Base-by-base conservation (phyloP, 2,329 filamentous ascomycete genomes). In the Penicillium sp. region DNA sequence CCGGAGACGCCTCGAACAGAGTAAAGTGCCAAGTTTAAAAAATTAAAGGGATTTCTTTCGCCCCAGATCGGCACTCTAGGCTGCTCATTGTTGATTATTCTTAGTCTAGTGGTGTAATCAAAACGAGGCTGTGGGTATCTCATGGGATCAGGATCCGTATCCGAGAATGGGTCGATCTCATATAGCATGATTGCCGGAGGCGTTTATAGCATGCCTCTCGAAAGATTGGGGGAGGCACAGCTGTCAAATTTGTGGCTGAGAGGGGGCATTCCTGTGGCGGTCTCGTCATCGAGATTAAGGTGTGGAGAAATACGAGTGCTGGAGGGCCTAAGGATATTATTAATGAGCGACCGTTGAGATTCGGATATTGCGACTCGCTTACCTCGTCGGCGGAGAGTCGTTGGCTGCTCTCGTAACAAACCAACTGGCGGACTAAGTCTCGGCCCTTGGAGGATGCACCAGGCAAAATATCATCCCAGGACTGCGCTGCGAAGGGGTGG, bases 381-480 rank as follows among this genome's bases (percentile, higher is more conserved):
- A 84, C 89, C 79, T 89, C 73, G 53, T 79, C 77, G 47, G 93
- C 91, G 14, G 84, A 88, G 61, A 89, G 76, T 62, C 95, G 84
- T 39, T 79, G 73, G 13, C 82, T 77, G 69, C 83, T 89, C 70
- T 96, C 87, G 75, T 89, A 99, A 46, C 80, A 80, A 13, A 99
- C 82, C 60, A 96, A 73, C 5, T 77, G 79, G 39, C 79, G 80
- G 10, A 96, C 85, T 33, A 97, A 75, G 60, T 89, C 83, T 57
- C 84, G 81, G 27, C 86, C 88, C 14, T 77, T 76, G 0, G 79
- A 73, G 27, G 85, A 82, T 0, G 86, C 82, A 5, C 79, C 80
- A 0, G 85, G 85, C 43, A 98, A 75, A 19, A 97, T 79, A 1
- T 84, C 82, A 1, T 85, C 79, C 92, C 93, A 97, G 0, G 78